Evolutionary conservation across 2,329 filamentous ascomycete species (phyloP).

Genomic region (Pseudopyrenochaeta lycopersici): DNA sequence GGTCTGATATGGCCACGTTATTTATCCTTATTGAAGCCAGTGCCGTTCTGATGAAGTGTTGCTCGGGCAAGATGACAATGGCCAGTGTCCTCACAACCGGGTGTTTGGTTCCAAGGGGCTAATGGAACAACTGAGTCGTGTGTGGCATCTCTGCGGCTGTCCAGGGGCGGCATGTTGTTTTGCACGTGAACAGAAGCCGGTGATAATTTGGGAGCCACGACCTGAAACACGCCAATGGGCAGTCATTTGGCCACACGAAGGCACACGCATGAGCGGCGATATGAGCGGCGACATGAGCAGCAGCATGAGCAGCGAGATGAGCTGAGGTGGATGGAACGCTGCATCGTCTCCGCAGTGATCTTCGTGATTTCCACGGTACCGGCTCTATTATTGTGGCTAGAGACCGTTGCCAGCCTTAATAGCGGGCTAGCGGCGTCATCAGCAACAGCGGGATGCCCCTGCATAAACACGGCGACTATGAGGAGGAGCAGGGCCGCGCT

Average conservation of each 20-base stretch:
- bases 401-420: constrained; percentile 2
- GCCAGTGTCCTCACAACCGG: too few relatives aligned
- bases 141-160: background rate
- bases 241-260: constrained; percentile 5
- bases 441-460: constrained; percentile 18
- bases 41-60: too few relatives aligned
- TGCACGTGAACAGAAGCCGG: constrained; percentile 1
- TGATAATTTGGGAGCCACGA: background rate
- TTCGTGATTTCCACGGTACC: constrained; percentile 11
- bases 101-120: too few relatives aligned
- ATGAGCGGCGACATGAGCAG: too few relatives aligned
- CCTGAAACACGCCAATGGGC: constrained; percentile 21
- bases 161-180: background rate
- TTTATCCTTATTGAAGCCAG: too few relatives aligned
- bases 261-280: background rate
- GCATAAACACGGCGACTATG: constrained; percentile 8
- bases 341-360: constrained; percentile 12
- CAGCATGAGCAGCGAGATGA: background rate
- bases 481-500: constrained; percentile 5
- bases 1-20: too few relatives aligned
- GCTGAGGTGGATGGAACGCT: background rate
- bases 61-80: too few relatives aligned
- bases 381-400: constrained; percentile 13
- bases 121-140: too few relatives aligned
- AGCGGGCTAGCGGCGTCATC: constrained; percentile 1